Evolutionary conservation across 2,329 filamentous ascomycete genomes (phyloP).

Genomic region (Xylaria sp.): DNA sequence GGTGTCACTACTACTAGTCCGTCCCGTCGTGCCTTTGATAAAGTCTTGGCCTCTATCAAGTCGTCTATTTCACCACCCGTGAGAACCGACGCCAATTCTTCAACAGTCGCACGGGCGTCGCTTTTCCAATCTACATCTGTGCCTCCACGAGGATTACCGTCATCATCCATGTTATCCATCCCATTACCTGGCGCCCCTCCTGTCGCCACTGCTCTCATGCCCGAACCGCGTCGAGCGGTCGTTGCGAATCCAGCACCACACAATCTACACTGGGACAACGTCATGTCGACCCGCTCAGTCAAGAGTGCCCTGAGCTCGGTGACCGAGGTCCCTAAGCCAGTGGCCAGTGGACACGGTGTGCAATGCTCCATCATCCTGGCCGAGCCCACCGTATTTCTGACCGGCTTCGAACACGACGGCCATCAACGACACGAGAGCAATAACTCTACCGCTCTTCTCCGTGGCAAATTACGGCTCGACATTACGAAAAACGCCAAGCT

Average conservation of each 20-base stretch:
- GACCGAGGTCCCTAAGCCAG: conserved; percentile 61
- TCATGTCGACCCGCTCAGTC: conserved; percentile 46
- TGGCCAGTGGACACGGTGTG: conserved; percentile 73
- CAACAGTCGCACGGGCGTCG: conserved; percentile 12
- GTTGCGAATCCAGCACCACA: conserved; percentile 24
- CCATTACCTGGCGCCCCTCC: conserved; percentile 22
- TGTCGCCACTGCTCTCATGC: conserved; percentile 25
- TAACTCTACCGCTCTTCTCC: conserved; percentile 70
- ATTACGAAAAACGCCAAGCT: conserved; percentile 89
- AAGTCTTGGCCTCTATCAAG: conserved; percentile 32
- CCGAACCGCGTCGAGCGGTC: conserved; percentile 29
- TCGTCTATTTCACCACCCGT: conserved; percentile 23
- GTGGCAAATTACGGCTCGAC: conserved; percentile 75
- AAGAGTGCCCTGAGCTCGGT: conserved; percentile 50
- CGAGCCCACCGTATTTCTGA: conserved; percentile 74
- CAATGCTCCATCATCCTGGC: conserved; percentile 68
- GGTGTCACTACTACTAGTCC: conserved; percentile 26
- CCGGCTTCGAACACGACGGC: conserved; percentile 70
- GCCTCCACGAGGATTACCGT: conserved; percentile 16
- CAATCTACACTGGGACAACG: conserved; percentile 41
- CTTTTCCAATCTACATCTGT: conserved; percentile 17
- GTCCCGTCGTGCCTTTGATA: conserved; percentile 33
- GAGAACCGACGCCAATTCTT: conserved; percentile 18
- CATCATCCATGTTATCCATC: conserved; percentile 26
- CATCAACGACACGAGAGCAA: conserved; percentile 49